phyloP scores from a whole-genome alignment of 2,329 filamentous ascomycete species.

The Macroventuria anomochaeta region DNA sequence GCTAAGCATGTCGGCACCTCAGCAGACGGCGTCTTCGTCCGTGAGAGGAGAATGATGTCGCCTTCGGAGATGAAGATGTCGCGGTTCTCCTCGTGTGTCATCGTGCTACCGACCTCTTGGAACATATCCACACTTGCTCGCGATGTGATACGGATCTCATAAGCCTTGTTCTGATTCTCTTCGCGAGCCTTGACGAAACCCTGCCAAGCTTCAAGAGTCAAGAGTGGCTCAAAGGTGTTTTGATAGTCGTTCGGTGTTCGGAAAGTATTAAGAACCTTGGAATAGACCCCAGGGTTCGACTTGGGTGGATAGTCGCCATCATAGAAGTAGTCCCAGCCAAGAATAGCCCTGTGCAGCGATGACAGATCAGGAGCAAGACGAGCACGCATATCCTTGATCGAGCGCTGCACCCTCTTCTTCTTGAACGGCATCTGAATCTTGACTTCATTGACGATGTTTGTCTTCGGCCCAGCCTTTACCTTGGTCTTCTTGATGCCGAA shows the following conservation, averaged over 20 bases:
- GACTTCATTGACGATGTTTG: constrained; percentile 47
- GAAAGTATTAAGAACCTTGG: constrained; percentile 79
- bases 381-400: constrained; percentile 91
- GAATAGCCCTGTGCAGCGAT: constrained; percentile 80
- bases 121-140: constrained; percentile 92
- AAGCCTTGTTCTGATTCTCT: constrained; percentile 79
- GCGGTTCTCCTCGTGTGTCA: constrained; percentile 73
- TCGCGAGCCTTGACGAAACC: constrained; percentile 89
- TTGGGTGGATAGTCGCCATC: constrained; percentile 82
- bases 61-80: constrained; percentile 79
- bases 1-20: constrained; percentile 82
- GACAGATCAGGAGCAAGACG: constrained; percentile 89
- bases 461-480: constrained; percentile 46
- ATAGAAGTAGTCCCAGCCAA: constrained; percentile 96
- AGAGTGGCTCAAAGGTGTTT: constrained; percentile 84
- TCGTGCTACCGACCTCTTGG: constrained; percentile 85
- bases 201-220: constrained; percentile 95
- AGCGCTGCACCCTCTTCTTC: constrained; percentile 80
- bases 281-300: constrained; percentile 72
- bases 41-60: constrained; percentile 87
- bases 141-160: constrained; percentile 86
- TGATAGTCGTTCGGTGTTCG: constrained; percentile 79
- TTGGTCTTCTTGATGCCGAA: constrained; percentile 64
- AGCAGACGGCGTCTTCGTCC: constrained; percentile 71
- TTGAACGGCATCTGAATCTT: constrained; percentile 72